Conservation (phyloP, 2,329 filamentous ascomycete genomes). For the Diplodia corticola region DNA sequence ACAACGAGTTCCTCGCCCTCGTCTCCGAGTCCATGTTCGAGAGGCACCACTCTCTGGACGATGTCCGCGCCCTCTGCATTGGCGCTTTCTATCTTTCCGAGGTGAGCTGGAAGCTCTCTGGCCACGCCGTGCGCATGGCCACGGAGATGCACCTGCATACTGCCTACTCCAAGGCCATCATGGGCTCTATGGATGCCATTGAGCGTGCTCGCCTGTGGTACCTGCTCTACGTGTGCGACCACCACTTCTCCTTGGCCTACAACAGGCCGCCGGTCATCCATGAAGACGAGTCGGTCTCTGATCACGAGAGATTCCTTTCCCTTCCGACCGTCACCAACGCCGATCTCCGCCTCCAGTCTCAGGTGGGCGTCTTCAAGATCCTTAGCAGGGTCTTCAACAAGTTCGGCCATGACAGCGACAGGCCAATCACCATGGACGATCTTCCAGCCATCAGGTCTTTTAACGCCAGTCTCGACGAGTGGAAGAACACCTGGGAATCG, state of each 20-base stretch:
- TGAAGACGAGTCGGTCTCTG: slow-evolving; percentile 40
- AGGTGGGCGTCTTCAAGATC: slow-evolving; percentile 37
- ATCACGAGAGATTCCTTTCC: slow-evolving; percentile 37
- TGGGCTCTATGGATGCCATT: slow-evolving; percentile 37
- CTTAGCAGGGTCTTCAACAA: slow-evolving; percentile 37
- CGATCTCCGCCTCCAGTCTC: slow-evolving; percentile 34
- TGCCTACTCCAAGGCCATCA: slow-evolving; percentile 38
- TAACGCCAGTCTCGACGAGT: slow-evolving; percentile 47
- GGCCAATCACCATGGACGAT: slow-evolving; percentile 40
- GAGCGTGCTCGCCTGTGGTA: slow-evolving; percentile 44
- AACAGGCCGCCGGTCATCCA: slow-evolving; percentile 44
- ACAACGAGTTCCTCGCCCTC: slow-evolving; percentile 36
- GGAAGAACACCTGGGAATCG: slow-evolving; percentile 43
- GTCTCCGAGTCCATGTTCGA: slow-evolving; percentile 38
- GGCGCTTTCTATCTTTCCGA: slow-evolving; percentile 45
- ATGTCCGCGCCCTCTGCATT: slow-evolving; percentile 42
- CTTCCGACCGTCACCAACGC: slow-evolving; percentile 33
- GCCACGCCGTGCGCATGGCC: slow-evolving; percentile 41
- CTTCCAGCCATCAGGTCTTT: slow-evolving; percentile 43
- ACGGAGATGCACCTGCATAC: slow-evolving; percentile 45
- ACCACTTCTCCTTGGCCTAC: slow-evolving; percentile 45
- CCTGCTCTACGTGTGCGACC: slow-evolving; percentile 42
- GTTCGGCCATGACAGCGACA: slow-evolving; percentile 38
- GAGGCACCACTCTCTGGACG: slow-evolving; percentile 40
- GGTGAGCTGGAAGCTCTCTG: slow-evolving; percentile 44